Percentiles rank a stretch among this genome's conserved stretches.
Evolutionary conservation across 805 yeast genomes (phyloP).

Genomic region (Metschnikowia picachoensis): DNA sequence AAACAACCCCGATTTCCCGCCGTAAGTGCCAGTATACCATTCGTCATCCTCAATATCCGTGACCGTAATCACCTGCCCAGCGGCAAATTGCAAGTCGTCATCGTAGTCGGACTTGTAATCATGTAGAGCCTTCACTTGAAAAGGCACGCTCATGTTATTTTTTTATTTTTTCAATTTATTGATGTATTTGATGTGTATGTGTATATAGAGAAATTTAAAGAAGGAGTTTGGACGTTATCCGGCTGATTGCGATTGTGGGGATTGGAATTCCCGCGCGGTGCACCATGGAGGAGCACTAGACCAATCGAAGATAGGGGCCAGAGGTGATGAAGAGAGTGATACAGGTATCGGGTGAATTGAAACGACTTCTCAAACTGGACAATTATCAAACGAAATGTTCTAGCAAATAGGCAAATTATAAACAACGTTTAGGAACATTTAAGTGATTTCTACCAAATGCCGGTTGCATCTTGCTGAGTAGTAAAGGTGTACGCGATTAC

Average conservation of each 20-base stretch:
- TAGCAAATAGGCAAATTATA: too few relatives aligned
- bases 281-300: neutral
- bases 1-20: conserved; percentile 73
- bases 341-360: too few relatives aligned
- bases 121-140: conserved; percentile 62
- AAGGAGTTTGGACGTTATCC: neutral
- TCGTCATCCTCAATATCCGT: conserved; percentile 83
- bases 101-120: conserved; percentile 61
- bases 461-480: too few relatives aligned
- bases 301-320: too few relatives aligned
- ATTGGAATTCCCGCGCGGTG: too few relatives aligned
- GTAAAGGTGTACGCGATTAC: too few relatives aligned
- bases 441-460: too few relatives aligned
- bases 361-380: too few relatives aligned
- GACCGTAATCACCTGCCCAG: conserved; percentile 70
- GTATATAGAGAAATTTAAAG: neutral
- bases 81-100: conserved; percentile 74
- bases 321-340: too few relatives aligned
- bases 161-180: neutral
- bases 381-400: too few relatives aligned
- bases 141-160: conserved; percentile 42
- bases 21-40: conserved; percentile 77
- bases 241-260: neutral
- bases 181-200: too few relatives aligned
- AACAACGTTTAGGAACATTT: too few relatives aligned